Evolutionary conservation across 192 early-diverging fungal species (phyloP), one percentile per base, ranked within the genome.

Genomic region (Coemansia sp.): DNA sequence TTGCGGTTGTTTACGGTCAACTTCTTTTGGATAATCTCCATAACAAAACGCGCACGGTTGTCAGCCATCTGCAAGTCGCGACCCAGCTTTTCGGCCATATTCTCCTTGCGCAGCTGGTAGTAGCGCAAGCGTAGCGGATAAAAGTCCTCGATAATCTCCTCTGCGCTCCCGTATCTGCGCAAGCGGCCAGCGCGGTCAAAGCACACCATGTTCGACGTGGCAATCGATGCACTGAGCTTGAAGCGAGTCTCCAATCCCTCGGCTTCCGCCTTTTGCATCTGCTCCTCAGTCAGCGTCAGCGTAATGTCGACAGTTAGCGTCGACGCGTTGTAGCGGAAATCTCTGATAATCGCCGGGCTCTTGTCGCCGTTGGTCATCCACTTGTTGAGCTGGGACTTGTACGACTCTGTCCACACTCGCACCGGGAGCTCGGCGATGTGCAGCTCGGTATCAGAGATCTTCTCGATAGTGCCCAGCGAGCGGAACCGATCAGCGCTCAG

Each of bases 141-240:
- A 75, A 97, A 99, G 63, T 97, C 94, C 48, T 85, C 73, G 32
- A 99, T 71, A 42, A 99, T 93, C 29, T 92, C 89, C 64, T 92
- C 88, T 3, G 93, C 84, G 0, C 76, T 85, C 15, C 69, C 69
- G 76, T 94, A 98, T 76, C 92, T 93, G 60, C 87, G 86, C 60
- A 99, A 87, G 8, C 92, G 88, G 20, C 93, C 94, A 31, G 94
- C 82, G 20, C 85, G 78, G 84, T 99, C 93, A 74, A 97, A 97
- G 77, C 94, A 96, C 5, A 97, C 94, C 87, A 99, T 89, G 76
- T 99, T 99, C 19, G 87, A 87, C 0, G 93, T 96, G 4, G 89
- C 71, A 41, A 99, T 85, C 20, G 86, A 80, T 10, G 85, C 79
- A 12, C 80, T 76, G 7, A 96, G 74, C 78, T 94, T 95, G 73